Evolutionary conservation across 2,329 filamentous ascomycete species (phyloP).

Genomic region (Podosphaera aphanis): DNA sequence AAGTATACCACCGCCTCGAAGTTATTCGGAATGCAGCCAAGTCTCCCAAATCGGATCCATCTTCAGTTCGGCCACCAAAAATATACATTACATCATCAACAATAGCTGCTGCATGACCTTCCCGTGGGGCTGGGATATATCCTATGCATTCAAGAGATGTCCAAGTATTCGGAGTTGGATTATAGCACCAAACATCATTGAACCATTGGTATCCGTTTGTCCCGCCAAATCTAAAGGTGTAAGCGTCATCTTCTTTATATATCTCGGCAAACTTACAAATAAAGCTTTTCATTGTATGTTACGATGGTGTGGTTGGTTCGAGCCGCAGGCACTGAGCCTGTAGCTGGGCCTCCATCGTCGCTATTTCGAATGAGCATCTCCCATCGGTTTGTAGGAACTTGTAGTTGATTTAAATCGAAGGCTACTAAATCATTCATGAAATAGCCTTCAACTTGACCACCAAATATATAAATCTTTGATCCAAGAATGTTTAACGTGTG

Average conservation of each 20-base stretch:
- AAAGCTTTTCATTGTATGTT: constrained; percentile 81
- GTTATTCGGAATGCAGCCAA: constrained; percentile 66
- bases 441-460: constrained; percentile 86
- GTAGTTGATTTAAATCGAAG: constrained; percentile 86
- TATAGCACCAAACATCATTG: constrained; percentile 96
- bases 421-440: constrained; percentile 96
- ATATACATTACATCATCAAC: constrained; percentile 99
- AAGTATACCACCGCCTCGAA: constrained; percentile 89
- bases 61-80: constrained; percentile 86
- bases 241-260: constrained; percentile 3
- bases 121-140: constrained; percentile 80
- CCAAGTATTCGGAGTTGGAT: constrained; percentile 65
- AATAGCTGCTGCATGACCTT: constrained; percentile 80
- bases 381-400: constrained; percentile 80
- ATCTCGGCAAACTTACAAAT: constrained; percentile 38
- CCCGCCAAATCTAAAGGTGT: constrained; percentile 54
- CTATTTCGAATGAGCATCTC: constrained; percentile 68
- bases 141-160: constrained; percentile 82
- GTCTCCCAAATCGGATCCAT: constrained; percentile 78
- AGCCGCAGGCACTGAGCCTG: constrained; percentile 54
- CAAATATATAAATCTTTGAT: constrained; percentile 93
- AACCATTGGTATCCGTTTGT: constrained; percentile 95
- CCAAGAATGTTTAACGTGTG: constrained; percentile 91
- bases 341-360: constrained; percentile 32
- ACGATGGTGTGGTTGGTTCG: constrained; percentile 88